Percentiles rank a stretch among this genome's conserved stretches.
phyloP scores from a whole-genome alignment of 1,284 basidiomycete genomes.

The Coniferiporia sulphurascens region DNA sequence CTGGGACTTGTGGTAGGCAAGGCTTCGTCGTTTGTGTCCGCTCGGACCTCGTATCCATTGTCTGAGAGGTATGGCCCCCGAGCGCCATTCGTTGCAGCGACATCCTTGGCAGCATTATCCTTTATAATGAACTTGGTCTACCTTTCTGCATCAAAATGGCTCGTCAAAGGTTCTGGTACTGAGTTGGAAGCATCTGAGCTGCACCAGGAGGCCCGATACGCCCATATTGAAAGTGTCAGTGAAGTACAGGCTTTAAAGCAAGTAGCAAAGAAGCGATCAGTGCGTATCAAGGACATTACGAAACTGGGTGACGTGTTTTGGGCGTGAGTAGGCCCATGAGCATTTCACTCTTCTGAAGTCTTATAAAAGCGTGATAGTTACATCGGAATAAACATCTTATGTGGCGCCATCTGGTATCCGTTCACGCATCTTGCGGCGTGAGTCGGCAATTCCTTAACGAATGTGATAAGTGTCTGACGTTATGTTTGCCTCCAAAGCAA shows the following conservation, averaged over 20 bases:
- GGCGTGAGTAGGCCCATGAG: conserved; percentile 44
- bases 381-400: conserved; percentile 65
- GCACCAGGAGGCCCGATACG: conserved; percentile 44
- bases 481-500: conserved; percentile 41
- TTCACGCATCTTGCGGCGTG: conserved; percentile 75
- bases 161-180: conserved; percentile 51
- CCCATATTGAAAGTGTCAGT: conserved; percentile 39
- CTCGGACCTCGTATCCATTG: conserved; percentile 70
- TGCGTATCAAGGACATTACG: conserved; percentile 54
- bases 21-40: conserved; percentile 68
- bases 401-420: conserved; percentile 75
- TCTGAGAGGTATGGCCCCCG: conserved; percentile 61
- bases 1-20: conserved; percentile 77
- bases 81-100: conserved; percentile 72
- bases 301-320: conserved; percentile 76
- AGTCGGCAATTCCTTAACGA: conserved; percentile 24
- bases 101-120: conserved; percentile 55
- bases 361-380: conserved; percentile 38
- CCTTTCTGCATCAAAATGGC: conserved; percentile 56
- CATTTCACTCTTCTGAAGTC: not conserved
- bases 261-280: conserved; percentile 58
- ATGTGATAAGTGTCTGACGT: not conserved
- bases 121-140: conserved; percentile 67
- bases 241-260: conserved; percentile 61
- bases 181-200: conserved; percentile 62